Evolutionary conservation across 352 stramenopile species (phyloP).

Genomic region (Pythium aquatile): DNA sequence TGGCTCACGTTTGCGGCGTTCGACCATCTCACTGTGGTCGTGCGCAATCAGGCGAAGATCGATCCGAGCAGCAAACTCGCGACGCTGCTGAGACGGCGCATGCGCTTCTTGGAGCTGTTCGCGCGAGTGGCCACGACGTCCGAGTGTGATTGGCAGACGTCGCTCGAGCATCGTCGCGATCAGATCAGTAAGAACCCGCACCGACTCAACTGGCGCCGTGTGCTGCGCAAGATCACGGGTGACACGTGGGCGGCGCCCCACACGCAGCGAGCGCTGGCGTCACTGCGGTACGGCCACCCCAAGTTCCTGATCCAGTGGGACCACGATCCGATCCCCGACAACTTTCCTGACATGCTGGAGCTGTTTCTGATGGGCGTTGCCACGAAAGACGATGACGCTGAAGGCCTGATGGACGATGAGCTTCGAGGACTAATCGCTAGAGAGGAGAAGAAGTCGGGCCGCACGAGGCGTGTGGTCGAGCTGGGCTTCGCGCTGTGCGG

Average conservation of each 20-base stretch:
- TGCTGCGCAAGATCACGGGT: slow-evolving; percentile 17
- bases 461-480: slow-evolving; percentile 14
- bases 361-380: slow-evolving; percentile 14
- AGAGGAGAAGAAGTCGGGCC: background rate
- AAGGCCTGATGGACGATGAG: background rate
- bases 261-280: slow-evolving; percentile 11
- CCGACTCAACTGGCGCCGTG: slow-evolving; percentile 6
- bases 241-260: slow-evolving; percentile 13
- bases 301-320: slow-evolving; percentile 25
- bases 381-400: background rate
- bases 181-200: background rate
- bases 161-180: background rate
- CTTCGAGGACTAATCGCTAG: background rate
- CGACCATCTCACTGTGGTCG: slow-evolving; percentile 16
- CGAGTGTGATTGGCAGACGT: slow-evolving; percentile 15
- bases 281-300: slow-evolving; percentile 22
- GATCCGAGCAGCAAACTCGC: background rate
- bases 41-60: slow-evolving; percentile 11
- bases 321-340: slow-evolving; percentile 21
- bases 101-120: slow-evolving; percentile 15
- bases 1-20: slow-evolving; percentile 25
- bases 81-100: slow-evolving; percentile 9
- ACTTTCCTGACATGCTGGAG: slow-evolving; percentile 19
- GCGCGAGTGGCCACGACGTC: slow-evolving; percentile 13
- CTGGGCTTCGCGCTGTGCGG: slow-evolving; percentile 17